A percentile compares a stretch with the other conserved stretches of the same genome.
These are phyloP conservation scores for Moelleriella libera DNA, from an alignment of 2,329 filamentous ascomycete genomes.

Conservation along the genomic window DNA sequence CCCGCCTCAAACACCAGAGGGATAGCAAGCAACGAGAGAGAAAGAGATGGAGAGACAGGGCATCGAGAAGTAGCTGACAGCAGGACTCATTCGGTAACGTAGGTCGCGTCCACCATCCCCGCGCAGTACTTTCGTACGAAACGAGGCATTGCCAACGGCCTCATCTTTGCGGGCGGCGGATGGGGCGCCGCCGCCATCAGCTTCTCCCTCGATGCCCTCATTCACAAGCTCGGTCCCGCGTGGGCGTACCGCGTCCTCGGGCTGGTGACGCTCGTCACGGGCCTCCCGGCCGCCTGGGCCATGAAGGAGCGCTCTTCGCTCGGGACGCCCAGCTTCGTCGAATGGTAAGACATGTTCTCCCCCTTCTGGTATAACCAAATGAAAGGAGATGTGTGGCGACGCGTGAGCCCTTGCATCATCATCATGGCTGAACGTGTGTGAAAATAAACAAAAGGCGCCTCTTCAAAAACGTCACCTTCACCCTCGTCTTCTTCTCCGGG, in stretches of 20 bases:
- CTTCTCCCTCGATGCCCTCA: constrained; percentile 32
- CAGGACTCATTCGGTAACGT: no score
- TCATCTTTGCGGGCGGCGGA: constrained; percentile 39
- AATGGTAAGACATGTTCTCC: constrained; percentile 28
- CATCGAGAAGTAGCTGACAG: no score
- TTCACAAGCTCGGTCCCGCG: constrained; percentile 26
- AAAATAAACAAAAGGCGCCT: neutral
- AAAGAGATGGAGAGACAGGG: no score
- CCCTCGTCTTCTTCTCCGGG: constrained; percentile 36
- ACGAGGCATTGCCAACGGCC: constrained; percentile 39
- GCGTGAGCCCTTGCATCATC: neutral
- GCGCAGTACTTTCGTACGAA: constrained; percentile 40
- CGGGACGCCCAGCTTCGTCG: constrained; percentile 24
- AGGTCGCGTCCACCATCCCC: constrained; percentile 30
- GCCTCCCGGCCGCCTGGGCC: constrained; percentile 36
- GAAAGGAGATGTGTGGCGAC: no score
- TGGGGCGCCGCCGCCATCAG: constrained; percentile 39
- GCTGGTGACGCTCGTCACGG: constrained; percentile 35
- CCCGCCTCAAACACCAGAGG: no score
- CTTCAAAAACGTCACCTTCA: constrained; percentile 36
- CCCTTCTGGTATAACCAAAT: no score
- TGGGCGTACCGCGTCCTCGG: constrained; percentile 41
- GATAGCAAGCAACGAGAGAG: no score
- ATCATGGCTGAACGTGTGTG: neutral
- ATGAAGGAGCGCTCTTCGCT: constrained; percentile 9